Conservation (phyloP, 257 asterid species). For the Solanum lycopersicoides region DNA sequence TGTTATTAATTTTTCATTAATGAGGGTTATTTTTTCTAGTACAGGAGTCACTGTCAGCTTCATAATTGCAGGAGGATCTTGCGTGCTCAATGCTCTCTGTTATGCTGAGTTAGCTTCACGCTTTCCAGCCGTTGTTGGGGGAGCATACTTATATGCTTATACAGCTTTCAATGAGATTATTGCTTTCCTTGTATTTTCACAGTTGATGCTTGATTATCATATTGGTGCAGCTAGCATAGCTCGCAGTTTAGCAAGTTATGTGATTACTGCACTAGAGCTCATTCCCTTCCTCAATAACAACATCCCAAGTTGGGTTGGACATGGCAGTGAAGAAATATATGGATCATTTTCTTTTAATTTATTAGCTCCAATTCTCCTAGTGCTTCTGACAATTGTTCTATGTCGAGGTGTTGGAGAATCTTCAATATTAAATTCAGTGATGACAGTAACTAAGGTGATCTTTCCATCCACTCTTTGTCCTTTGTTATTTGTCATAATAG, state of each 20-base stretch:
- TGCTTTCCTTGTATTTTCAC: constrained; percentile 87
- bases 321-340: constrained; percentile 56
- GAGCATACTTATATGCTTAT: constrained; percentile 85
- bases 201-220: constrained; percentile 92
- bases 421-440: constrained; percentile 60
- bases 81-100: constrained; percentile 84
- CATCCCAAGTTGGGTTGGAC: constrained; percentile 88
- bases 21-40: constrained; percentile 6
- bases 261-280: constrained; percentile 62
- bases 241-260: constrained; percentile 90
- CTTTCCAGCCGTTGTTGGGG: constrained; percentile 98
- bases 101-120: constrained; percentile 90
- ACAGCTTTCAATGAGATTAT: constrained; percentile 95
- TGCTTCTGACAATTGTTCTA: constrained; percentile 64
- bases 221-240: constrained; percentile 99
- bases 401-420: constrained; percentile 95
- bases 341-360: constrained; percentile 64
- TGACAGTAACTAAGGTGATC: constrained; percentile 77
- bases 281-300: constrained; percentile 56
- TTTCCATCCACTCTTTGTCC: background rate
- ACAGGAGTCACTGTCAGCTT: constrained; percentile 91
- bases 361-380: constrained; percentile 73
- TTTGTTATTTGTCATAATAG: background rate
- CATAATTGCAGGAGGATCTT: constrained; percentile 80
- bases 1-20: background rate